phyloP scores from a whole-genome alignment of 2,329 filamentous ascomycete species.

The Xylaria hypoxylon region DNA sequence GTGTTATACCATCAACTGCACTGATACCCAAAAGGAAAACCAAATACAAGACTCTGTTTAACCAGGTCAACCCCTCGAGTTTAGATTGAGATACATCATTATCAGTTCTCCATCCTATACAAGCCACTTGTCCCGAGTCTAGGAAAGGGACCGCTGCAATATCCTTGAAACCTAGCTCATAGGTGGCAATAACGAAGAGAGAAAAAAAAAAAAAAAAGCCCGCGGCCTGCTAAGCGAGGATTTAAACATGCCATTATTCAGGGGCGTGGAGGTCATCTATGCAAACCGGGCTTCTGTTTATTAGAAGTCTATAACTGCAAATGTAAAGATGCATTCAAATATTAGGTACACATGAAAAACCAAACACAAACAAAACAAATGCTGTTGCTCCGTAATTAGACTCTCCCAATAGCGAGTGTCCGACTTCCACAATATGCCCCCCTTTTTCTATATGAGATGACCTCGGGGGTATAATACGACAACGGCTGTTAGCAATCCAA shows the following conservation, averaged over 20 bases:
- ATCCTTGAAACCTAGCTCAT: neutral
- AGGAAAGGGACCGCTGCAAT: neutral
- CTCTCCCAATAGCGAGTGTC: neutral
- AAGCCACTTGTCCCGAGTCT: neutral
- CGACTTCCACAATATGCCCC: neutral
- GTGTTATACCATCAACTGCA: conserved; percentile 39
- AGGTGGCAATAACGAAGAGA: neutral
- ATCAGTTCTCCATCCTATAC: neutral
- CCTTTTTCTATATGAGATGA: neutral
- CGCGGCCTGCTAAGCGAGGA: neutral
- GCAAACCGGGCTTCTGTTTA: neutral
- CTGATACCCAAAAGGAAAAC: conserved; percentile 34
- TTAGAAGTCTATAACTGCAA: neutral
- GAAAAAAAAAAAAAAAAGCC: neutral
- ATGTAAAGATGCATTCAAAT: neutral
- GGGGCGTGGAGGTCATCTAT: neutral
- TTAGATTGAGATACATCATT: neutral
- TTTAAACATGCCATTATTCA: neutral
- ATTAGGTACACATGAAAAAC: neutral
- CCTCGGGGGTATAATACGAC: neutral
- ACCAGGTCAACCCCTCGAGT: neutral
- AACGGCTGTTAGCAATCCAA: neutral
- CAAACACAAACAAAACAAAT: neutral
- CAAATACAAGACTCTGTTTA: neutral
- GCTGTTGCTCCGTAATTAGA: no score